Evolutionary conservation across 2,329 filamentous ascomycete species (phyloP).

Genomic region (Beauveria australis): DNA sequence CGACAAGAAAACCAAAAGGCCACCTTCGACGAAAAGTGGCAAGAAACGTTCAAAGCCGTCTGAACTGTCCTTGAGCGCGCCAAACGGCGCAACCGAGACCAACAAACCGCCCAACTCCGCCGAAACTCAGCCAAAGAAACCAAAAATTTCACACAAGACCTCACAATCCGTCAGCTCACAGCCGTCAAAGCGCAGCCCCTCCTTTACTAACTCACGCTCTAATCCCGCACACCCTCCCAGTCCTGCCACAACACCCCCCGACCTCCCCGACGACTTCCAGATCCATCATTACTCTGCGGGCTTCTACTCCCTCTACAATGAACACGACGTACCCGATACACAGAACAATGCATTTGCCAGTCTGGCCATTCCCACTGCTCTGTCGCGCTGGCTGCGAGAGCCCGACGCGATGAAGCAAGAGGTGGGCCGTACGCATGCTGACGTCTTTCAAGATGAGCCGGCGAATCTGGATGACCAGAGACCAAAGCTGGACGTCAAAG

Average conservation of each 20-base stretch:
- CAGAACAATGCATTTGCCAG: conserved; percentile 72
- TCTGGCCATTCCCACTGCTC: conserved; percentile 63
- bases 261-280: conserved; percentile 52
- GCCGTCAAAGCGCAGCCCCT: conserved; percentile 55
- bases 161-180: conserved; percentile 69
- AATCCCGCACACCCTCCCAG: conserved; percentile 57
- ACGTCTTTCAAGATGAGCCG: conserved; percentile 58
- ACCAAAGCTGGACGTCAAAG: conserved; percentile 41
- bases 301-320: conserved; percentile 67
- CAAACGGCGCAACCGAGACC: conserved; percentile 48
- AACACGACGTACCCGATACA: conserved; percentile 48
- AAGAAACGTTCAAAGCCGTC: conserved; percentile 69
- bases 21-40: conserved; percentile 73
- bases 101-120: conserved; percentile 38
- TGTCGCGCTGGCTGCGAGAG: conserved; percentile 73
- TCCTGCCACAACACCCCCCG: conserved; percentile 67
- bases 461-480: conserved; percentile 34
- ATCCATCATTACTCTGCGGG: conserved; percentile 64
- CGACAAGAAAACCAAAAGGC: conserved; percentile 67
- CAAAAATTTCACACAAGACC: conserved; percentile 73
- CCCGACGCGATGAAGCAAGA: conserved; percentile 59
- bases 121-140: conserved; percentile 61
- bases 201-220: conserved; percentile 53
- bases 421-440: conserved; percentile 53
- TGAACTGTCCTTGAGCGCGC: conserved; percentile 60